Conservation (phyloP, 2,329 filamentous ascomycete genomes). For the Fusarium pilosicola region DNA sequence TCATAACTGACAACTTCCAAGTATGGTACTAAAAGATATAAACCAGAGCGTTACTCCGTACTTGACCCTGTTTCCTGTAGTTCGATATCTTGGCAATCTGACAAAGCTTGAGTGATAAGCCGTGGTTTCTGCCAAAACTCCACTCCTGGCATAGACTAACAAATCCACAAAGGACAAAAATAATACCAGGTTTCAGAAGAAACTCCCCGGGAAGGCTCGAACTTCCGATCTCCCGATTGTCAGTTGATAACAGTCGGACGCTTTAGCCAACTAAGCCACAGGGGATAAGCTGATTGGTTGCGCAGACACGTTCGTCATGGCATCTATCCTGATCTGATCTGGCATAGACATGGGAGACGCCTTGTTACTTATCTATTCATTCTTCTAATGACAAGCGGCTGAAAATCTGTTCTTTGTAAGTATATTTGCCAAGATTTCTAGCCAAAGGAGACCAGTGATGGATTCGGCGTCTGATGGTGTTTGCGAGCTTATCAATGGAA, state of each 20-base stretch:
- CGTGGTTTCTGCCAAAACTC: background rate
- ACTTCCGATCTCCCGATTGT: conserved; percentile 46
- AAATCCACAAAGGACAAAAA: conserved; percentile 3
- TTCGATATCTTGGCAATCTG: no score
- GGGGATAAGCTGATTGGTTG: conserved; percentile 24
- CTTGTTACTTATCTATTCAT: background rate
- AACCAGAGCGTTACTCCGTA: background rate
- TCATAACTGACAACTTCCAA: background rate
- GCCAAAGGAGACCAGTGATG: background rate
- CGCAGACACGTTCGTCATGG: background rate
- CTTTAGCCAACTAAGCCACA: conserved; percentile 42
- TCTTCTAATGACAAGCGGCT: background rate
- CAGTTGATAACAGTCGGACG: conserved; percentile 38
- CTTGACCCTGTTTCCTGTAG: background rate
- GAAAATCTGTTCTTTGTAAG: background rate
- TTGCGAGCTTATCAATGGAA: background rate
- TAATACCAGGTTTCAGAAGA: background rate
- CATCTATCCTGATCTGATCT: background rate
- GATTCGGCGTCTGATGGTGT: background rate
- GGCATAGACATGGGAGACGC: background rate
- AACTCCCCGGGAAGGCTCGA: conserved; percentile 45
- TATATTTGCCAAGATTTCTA: background rate
- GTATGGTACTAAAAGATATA: background rate
- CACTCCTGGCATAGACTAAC: background rate
- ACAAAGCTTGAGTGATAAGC: background rate